Evolutionary conservation across 441 rosid species (phyloP).

Genomic region (Metrosideros polymorpha): DNA sequence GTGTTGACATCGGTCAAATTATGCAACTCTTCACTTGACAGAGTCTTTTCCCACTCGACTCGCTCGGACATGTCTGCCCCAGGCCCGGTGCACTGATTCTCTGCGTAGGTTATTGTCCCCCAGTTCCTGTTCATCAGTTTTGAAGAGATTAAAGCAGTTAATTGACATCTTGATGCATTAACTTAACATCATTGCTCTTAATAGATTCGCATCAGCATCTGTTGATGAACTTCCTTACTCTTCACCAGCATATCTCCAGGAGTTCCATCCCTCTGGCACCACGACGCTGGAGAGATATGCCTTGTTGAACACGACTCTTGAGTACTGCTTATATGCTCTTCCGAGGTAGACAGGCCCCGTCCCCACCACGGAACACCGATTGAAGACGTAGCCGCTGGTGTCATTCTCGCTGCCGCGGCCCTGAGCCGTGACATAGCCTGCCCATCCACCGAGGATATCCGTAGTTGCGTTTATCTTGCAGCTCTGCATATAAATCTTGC

Average conservation of each 20-base stretch:
- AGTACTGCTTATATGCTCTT: conserved; percentile 31
- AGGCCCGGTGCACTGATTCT: conserved; percentile 24
- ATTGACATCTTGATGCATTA: too few species aligned
- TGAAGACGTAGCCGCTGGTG: conserved; percentile 33
- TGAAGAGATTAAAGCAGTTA: background rate
- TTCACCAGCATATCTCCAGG: conserved; percentile 27
- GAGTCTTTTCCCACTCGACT: conserved; percentile 28
- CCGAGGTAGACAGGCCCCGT: conserved; percentile 23
- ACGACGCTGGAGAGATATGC: conserved; percentile 16
- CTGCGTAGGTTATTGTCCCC: conserved; percentile 13
- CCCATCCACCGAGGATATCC: background rate
- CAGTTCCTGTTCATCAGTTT: background rate
- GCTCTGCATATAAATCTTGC: background rate
- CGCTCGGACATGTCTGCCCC: conserved; percentile 17
- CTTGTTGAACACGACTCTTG: conserved; percentile 30
- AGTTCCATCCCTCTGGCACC: conserved; percentile 31
- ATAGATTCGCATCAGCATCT: background rate
- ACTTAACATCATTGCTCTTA: background rate
- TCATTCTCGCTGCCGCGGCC: background rate
- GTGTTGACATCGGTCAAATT: conserved; percentile 4
- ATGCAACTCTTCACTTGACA: background rate
- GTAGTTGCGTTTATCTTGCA: conserved; percentile 8
- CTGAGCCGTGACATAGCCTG: conserved; percentile 43
- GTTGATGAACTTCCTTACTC: conserved; percentile 22
- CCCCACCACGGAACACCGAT: conserved; percentile 15